Evolutionary conservation across 139 green algal genomes (phyloP), one percentile per base, ranked within the genome.

Genomic region (Desmodesmus armatus): DNA sequence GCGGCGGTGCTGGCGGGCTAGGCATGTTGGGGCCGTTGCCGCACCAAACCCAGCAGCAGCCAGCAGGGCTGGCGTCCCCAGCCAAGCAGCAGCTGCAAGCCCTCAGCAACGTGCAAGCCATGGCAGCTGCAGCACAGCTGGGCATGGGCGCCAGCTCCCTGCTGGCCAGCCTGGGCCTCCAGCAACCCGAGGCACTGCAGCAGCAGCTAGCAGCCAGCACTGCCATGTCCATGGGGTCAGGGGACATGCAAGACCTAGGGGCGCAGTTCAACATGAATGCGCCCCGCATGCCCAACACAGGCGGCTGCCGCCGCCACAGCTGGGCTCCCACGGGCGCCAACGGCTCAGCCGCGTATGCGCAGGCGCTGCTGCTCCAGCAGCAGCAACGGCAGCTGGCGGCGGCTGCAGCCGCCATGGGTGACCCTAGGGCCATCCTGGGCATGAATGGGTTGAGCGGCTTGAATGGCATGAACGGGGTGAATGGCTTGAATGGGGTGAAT

Each of bases 231-330:
- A n/a, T n/a, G n/a, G n/a, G n/a, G n/a, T n/a, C n/a, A n/a, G n/a
- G n/a, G n/a, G n/a, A n/a, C n/a, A n/a, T n/a, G n/a, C n/a, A n/a
- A n/a, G n/a, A n/a, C n/a, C n/a, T n/a, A n/a, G n/a, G n/a, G n/a
- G n/a, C n/a, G n/a, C n/a, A n/a, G n/a, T n/a, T n/a, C n/a, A n/a
- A n/a, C 5, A 4, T 75, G 43, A 51, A 44, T 23, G 65, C 23
- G 17, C 79, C 79, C 13, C 69, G 79, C 43, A 75, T 75, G 79
- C 79, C 79, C 15, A 44, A 33, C 25, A 21, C 41, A 3, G 65
- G 65, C 65, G 40, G n/a, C 62, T 70, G 63, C 65, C 63, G 79
- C 0, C 78, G 78, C 15, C 78, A 84, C 78, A 76, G 62, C 62
- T 84, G 78, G 78, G 60, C 60, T 13, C 78, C 78, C 4, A 84